phyloP scores from a whole-genome alignment of 352 stramenopile species.

The Pythium chondricola region DNA sequence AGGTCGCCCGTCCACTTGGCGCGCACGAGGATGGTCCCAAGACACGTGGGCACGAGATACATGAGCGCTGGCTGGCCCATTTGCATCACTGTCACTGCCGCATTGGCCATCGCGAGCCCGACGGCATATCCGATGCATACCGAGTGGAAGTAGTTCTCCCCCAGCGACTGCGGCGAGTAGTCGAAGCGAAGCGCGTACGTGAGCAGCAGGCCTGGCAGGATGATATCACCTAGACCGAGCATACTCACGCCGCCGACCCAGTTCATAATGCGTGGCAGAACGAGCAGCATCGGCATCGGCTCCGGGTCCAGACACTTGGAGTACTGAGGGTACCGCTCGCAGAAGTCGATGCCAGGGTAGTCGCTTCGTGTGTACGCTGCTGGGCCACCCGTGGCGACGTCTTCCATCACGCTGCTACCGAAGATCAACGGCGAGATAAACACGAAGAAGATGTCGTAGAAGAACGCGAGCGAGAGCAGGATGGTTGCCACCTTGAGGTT shows the following conservation, averaged over 20 bases:
- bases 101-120: slow-evolving; percentile 91
- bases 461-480: slow-evolving; percentile 88
- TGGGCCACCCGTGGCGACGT: slow-evolving; percentile 88
- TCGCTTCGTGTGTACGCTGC: slow-evolving; percentile 55
- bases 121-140: slow-evolving; percentile 90
- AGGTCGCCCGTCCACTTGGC: slow-evolving; percentile 75
- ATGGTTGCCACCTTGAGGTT: slow-evolving; percentile 88
- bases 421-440: slow-evolving; percentile 91
- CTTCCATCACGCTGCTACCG: slow-evolving; percentile 89
- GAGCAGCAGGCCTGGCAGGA: slow-evolving; percentile 91
- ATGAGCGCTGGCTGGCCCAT: slow-evolving; percentile 94
- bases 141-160: slow-evolving; percentile 81
- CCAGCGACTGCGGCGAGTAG: slow-evolving; percentile 37
- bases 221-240: slow-evolving; percentile 95
- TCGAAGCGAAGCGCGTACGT: slow-evolving; percentile 92
- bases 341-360: slow-evolving; percentile 72
- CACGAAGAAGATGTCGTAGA: slow-evolving; percentile 96
- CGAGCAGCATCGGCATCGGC: slow-evolving; percentile 92
- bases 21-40: slow-evolving; percentile 71
- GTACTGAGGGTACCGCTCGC: slow-evolving; percentile 58
- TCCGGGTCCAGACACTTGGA: slow-evolving; percentile 73
- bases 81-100: slow-evolving; percentile 89
- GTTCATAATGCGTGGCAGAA: slow-evolving; percentile 88
- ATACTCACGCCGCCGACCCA: slow-evolving; percentile 90
- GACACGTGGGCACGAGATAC: slow-evolving; percentile 93